Base-by-base conservation (phyloP, 2,329 filamentous ascomycete genomes). In the Ophidiomyces ophidiicola region DNA sequence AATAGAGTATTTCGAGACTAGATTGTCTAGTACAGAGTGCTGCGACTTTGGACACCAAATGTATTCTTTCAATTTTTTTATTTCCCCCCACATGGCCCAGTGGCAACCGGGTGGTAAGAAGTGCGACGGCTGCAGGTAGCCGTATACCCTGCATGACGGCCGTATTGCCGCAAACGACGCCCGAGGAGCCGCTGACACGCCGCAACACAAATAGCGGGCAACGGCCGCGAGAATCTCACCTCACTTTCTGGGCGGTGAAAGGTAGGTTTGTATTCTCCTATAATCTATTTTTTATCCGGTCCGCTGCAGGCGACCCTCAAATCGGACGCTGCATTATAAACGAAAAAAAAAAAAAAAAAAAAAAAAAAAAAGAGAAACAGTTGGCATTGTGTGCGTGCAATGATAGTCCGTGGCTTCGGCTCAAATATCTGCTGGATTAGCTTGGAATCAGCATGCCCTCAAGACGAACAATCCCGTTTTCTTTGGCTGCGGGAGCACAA, bases 61-160 rank as follows among this genome's bases (percentile, higher is more conserved):
- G n/a, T n/a, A n/a, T n/a, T n/a, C n/a, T n/a, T n/a, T n/a, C n/a
- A n/a, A n/a, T n/a, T n/a, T n/a, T n/a, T n/a, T n/a, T n/a, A n/a
- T n/a, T n/a, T n/a, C n/a, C n/a, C n/a, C n/a, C n/a, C n/a, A n/a
- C n/a, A n/a, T n/a, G n/a, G n/a, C n/a, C n/a, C n/a, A n/a, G n/a
- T n/a, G n/a, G n/a, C 6, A 4, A 32, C n/a, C 12, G 6, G 12
- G n/a, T 25, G 36, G 14, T 18, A 23, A 19, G 20, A 19, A 15
- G 21, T 29, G 36, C 36, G 36, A 39, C 36, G 36, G 36, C 25
- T 39, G 36, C 36, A 32, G 29, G 36, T 32, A 39, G 12, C 36
- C 36, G 36, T 26, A 6, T 17, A 26, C 28, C 26, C 28, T 36
- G 28, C 32, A 21, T 39, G 25, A 32, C 26, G 8, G 12, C 11